A percentile compares a stretch with the other conserved stretches of the same genome.
Evolutionary conservation across 495 filamentous ascomycete species (phyloP).

Genomic region (Xylona heveae): DNA sequence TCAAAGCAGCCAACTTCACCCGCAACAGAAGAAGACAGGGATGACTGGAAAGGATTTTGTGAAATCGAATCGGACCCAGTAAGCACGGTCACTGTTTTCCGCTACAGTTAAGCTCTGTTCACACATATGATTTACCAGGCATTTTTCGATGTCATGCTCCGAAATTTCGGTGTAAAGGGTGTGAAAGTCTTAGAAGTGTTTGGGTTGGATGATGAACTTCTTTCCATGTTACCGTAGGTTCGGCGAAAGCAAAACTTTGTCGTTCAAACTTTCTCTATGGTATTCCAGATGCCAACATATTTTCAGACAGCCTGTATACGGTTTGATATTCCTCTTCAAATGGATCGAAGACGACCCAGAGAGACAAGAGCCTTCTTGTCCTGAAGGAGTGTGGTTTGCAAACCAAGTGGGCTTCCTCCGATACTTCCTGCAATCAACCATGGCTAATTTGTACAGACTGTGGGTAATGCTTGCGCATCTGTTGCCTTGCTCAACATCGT

Average conservation of each 20-base stretch:
- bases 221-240: slow-evolving; percentile 40
- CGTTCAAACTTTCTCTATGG: background rate
- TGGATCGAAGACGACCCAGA: slow-evolving; percentile 38
- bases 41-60: slow-evolving; percentile 53
- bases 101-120: slow-evolving; percentile 1
- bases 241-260: no score
- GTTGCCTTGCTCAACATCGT: slow-evolving; percentile 79
- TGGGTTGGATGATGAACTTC: slow-evolving; percentile 42
- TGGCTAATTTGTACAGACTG: slow-evolving; percentile 27
- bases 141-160: slow-evolving; percentile 68
- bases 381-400: slow-evolving; percentile 71
- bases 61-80: slow-evolving; percentile 88
- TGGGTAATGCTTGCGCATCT: slow-evolving; percentile 67
- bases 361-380: slow-evolving; percentile 34
- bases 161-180: slow-evolving; percentile 49
- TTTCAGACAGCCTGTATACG: slow-evolving; percentile 47
- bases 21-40: slow-evolving; percentile 21
- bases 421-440: background rate
- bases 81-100: slow-evolving; percentile 9
- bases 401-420: slow-evolving; percentile 47
- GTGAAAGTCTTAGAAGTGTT: slow-evolving; percentile 66
- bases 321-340: slow-evolving; percentile 66
- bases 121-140: slow-evolving; percentile 23
- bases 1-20: slow-evolving; percentile 15
- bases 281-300: background rate